phyloP scores from a whole-genome alignment of 371 early-diverging fungal species.

The Haplosporangium sp. region DNA sequence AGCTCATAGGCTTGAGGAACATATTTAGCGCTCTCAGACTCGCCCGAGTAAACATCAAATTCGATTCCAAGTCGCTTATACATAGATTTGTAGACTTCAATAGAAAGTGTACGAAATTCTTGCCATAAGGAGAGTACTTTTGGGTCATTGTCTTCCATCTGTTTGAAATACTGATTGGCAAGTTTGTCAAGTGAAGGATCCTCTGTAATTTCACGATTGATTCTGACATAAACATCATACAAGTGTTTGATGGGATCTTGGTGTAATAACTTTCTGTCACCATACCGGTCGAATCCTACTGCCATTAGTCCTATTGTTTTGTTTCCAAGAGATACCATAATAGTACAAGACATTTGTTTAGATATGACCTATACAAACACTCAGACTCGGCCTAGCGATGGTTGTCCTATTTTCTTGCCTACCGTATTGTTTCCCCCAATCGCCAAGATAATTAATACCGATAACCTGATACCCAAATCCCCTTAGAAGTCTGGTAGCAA shows the following conservation, averaged over 20 bases:
- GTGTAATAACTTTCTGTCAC: conserved; percentile 79
- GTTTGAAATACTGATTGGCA: conserved; percentile 92
- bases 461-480: conserved; percentile 87
- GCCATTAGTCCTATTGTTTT: conserved; percentile 82
- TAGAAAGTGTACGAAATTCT: conserved; percentile 89
- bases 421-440: too few relatives aligned
- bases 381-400: too few relatives aligned
- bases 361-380: too few relatives aligned
- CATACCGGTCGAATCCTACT: conserved; percentile 89
- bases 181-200: conserved; percentile 71
- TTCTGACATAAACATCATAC: conserved; percentile 86
- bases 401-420: too few relatives aligned
- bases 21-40: conserved; percentile 85
- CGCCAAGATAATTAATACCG: too few relatives aligned
- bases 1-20: conserved; percentile 77
- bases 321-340: background rate
- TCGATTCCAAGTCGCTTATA: conserved; percentile 90
- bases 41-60: conserved; percentile 98
- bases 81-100: conserved; percentile 85
- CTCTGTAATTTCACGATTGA: conserved; percentile 76
- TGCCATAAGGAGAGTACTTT: conserved; percentile 74
- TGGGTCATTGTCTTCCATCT: conserved; percentile 91
- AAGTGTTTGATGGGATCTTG: conserved; percentile 91
- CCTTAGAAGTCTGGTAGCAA: conserved; percentile 84
- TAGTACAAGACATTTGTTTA: too few relatives aligned